Evolutionary conservation across 768 basidiomycete species (phyloP).

Genomic region (Candolleomyces aberdarensis): DNA sequence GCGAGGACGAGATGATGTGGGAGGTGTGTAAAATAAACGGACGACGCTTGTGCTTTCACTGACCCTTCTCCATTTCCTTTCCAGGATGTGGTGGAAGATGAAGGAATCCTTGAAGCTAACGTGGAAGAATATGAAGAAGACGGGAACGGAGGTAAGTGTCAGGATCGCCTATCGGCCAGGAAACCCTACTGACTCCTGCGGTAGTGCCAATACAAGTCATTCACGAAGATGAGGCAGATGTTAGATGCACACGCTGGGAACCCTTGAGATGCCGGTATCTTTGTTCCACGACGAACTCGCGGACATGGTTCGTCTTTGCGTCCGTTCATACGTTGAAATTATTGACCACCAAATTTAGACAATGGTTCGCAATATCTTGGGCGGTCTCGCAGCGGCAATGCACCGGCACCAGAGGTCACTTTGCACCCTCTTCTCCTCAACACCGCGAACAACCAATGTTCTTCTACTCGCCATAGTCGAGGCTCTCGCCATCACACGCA

Average conservation of each 20-base stretch:
- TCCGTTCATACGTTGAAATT: slow-evolving; percentile 7
- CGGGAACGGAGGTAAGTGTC: slow-evolving; percentile 48
- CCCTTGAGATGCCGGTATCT: slow-evolving; percentile 44
- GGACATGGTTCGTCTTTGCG: slow-evolving; percentile 34
- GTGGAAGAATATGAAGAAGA: slow-evolving; percentile 59
- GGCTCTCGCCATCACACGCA: slow-evolving; percentile 49
- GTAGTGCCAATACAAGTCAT: slow-evolving; percentile 52
- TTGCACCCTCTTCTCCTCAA: slow-evolving; percentile 84
- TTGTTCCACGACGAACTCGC: slow-evolving; percentile 55
- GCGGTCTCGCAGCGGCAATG: slow-evolving; percentile 47
- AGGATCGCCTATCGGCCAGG: slow-evolving; percentile 5
- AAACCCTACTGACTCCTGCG: slow-evolving; percentile 4
- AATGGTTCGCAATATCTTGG: slow-evolving; percentile 65
- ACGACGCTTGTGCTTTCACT: neutral
- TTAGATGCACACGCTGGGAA: slow-evolving; percentile 38
- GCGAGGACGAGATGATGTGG: slow-evolving; percentile 50
- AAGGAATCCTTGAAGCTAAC: slow-evolving; percentile 41
- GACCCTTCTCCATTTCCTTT: neutral
- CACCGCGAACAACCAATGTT: slow-evolving; percentile 44
- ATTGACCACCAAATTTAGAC: slow-evolving; percentile 29
- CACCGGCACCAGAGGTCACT: slow-evolving; percentile 62
- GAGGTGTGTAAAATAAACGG: slow-evolving; percentile 23
- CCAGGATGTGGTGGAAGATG: slow-evolving; percentile 51
- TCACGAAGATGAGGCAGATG: slow-evolving; percentile 59
- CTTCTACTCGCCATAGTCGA: slow-evolving; percentile 43